phyloP scores from a whole-genome alignment of 1,284 basidiomycete species.

The Rhodotorula sp. region DNA sequence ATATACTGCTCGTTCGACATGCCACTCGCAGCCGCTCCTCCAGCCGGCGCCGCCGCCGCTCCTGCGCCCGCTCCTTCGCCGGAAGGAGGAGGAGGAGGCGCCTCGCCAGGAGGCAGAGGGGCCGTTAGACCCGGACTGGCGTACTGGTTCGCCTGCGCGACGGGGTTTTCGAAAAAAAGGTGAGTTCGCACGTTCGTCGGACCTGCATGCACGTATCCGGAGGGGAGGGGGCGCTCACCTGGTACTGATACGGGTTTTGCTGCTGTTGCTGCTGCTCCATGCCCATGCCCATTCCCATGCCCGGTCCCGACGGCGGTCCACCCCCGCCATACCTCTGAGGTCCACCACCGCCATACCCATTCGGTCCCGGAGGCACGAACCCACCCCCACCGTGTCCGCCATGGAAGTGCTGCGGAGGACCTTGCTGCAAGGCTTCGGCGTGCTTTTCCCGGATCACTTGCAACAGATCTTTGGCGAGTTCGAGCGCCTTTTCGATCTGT shows the following conservation, averaged over 20 bases:
- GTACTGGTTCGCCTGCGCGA: conserved; percentile 28
- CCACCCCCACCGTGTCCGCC: conserved; percentile 4
- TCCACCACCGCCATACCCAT: conserved; percentile 10
- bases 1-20: conserved; percentile 36
- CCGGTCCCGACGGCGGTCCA: conserved; percentile 11
- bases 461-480: conserved; percentile 82
- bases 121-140: conserved; percentile 35
- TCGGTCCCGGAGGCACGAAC: conserved; percentile 3
- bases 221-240: conserved; percentile 16
- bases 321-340: conserved; percentile 3
- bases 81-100: conserved; percentile 20
- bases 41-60: conserved; percentile 6
- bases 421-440: conserved; percentile 61
- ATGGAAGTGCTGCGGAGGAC: conserved; percentile 15
- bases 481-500: conserved; percentile 81
- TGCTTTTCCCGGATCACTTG: conserved; percentile 81
- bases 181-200: too few species aligned
- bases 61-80: not conserved
- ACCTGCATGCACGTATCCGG: not conserved
- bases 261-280: conserved; percentile 4
- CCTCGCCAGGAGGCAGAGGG: conserved; percentile 37
- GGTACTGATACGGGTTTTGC: conserved; percentile 25
- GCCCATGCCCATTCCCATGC: conserved; percentile 6
- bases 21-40: conserved; percentile 8
- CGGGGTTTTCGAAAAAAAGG: too few species aligned